phyloP scores from a whole-genome alignment of 2,329 filamentous ascomycete genomes.

The Colletotrichum horii region DNA sequence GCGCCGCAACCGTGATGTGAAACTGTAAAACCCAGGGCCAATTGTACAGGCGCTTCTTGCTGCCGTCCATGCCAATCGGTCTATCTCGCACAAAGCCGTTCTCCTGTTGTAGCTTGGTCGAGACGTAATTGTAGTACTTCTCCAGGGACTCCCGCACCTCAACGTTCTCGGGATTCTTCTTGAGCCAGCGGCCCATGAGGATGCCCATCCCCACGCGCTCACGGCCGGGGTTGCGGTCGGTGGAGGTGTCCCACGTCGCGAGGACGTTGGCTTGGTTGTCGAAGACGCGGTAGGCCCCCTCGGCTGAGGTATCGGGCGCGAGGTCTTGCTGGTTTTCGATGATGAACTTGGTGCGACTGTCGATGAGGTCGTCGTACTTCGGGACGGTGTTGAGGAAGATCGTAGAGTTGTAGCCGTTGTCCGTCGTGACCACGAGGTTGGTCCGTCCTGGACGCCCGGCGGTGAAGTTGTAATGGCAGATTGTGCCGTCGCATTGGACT shows the following conservation, averaged over 20 bases:
- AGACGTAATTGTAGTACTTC: constrained; percentile 5
- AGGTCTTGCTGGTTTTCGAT: constrained; percentile 3
- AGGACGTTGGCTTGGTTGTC: constrained; percentile 8
- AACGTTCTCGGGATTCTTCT: not conserved
- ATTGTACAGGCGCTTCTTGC: constrained; percentile 4
- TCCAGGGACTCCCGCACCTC: not conserved
- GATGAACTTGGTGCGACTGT: constrained; percentile 3
- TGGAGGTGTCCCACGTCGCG: not conserved
- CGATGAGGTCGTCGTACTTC: not conserved
- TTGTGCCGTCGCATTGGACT: not conserved
- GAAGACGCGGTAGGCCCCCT: constrained; percentile 7
- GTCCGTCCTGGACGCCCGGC: not conserved
- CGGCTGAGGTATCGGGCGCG: not conserved
- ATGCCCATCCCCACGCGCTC: constrained; percentile 19
- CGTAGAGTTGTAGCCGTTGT: not conserved
- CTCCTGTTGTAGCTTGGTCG: constrained; percentile 2
- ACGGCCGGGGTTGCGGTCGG: constrained; percentile 11
- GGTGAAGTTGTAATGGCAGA: not conserved
- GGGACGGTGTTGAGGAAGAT: constrained; percentile 5
- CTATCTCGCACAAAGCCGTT: not conserved
- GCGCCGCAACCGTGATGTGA: not conserved
- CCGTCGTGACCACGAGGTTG: not conserved
- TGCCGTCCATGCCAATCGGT: not conserved
- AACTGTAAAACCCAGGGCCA: constrained; percentile 17
- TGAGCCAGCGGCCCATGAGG: constrained; percentile 9